These are phyloP conservation scores for Aulographum hederae DNA, from an alignment of 2,329 filamentous ascomycete genomes.

Conservation along the genomic window DNA sequence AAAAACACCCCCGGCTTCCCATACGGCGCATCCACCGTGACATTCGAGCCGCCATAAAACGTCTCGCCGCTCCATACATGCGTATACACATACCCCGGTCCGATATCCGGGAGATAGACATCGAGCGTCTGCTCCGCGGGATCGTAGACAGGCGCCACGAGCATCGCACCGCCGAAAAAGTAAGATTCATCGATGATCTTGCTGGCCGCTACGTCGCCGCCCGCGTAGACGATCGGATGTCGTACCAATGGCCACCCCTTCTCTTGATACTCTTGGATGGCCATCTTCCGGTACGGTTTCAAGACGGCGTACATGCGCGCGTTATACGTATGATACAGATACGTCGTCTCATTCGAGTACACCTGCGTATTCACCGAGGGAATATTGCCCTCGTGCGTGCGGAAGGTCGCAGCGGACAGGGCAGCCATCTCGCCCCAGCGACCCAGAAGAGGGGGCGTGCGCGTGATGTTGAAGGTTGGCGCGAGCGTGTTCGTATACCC, in stretches of 20 bases:
- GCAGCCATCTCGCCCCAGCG: constrained; percentile 20
- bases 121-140: constrained; percentile 8
- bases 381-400: too few relatives aligned
- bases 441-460: constrained; percentile 16
- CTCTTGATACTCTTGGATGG: constrained; percentile 11
- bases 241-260: constrained; percentile 13
- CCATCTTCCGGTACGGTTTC: constrained; percentile 13
- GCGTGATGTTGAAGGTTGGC: constrained; percentile 14
- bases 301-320: constrained; percentile 17
- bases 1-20: too few relatives aligned
- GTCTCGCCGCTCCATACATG: too few relatives aligned
- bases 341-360: too few relatives aligned
- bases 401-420: too few relatives aligned
- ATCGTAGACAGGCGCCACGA: constrained; percentile 13
- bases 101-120: constrained; percentile 10
- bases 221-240: constrained; percentile 10
- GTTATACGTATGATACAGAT: constrained; percentile 18
- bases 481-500: constrained; percentile 17
- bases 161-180: constrained; percentile 11
- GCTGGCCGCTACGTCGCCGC: constrained; percentile 8
- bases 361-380: too few relatives aligned
- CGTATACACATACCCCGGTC: too few relatives aligned
- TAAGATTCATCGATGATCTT: constrained; percentile 12
- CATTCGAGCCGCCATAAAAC: too few relatives aligned
- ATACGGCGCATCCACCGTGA: too few relatives aligned